phyloP scores from a whole-genome alignment of 2,329 filamentous ascomycete species.

The Periconia sp. region DNA sequence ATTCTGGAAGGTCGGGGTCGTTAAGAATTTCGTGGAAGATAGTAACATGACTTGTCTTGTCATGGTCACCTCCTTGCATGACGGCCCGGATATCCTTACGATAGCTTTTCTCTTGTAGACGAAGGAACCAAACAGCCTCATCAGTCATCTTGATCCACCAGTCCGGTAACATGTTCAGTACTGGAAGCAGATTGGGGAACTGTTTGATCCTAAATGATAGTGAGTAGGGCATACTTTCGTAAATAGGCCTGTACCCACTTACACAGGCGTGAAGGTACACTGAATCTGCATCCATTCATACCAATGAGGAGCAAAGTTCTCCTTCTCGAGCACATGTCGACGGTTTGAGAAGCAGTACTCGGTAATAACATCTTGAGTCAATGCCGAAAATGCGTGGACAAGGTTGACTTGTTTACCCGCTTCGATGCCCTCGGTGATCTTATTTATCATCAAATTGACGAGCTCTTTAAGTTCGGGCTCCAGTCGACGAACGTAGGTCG shows the following conservation, averaged over 20 bases:
- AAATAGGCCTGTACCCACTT: not conserved
- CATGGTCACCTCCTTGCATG: not conserved
- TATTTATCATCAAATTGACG: constrained; percentile 5
- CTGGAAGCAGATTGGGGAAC: not conserved
- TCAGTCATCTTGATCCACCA: not conserved
- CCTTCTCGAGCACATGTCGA: not conserved
- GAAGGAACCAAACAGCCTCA: not conserved
- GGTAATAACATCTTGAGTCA: constrained; percentile 18
- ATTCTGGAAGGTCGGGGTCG: constrained; percentile 17
- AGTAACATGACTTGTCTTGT: constrained; percentile 8
- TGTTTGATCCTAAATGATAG: not conserved
- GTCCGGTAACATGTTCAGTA: not conserved
- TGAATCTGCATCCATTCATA: not conserved
- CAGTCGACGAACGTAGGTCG: constrained; percentile 4
- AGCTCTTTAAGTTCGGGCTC: constrained; percentile 8
- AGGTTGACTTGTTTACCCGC: constrained; percentile 8
- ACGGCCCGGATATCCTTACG: not conserved
- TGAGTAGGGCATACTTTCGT: not conserved
- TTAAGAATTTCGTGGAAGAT: constrained; percentile 36
- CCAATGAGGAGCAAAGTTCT: constrained; percentile 8
- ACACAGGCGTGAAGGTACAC: not conserved
- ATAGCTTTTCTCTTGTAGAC: not conserved
- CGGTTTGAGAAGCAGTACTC: constrained; percentile 9
- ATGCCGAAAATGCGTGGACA: constrained; percentile 9
- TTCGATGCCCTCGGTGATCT: constrained; percentile 7